phyloP scores from a whole-genome alignment of 306 rosid genomes.

The Quercus dentata region DNA sequence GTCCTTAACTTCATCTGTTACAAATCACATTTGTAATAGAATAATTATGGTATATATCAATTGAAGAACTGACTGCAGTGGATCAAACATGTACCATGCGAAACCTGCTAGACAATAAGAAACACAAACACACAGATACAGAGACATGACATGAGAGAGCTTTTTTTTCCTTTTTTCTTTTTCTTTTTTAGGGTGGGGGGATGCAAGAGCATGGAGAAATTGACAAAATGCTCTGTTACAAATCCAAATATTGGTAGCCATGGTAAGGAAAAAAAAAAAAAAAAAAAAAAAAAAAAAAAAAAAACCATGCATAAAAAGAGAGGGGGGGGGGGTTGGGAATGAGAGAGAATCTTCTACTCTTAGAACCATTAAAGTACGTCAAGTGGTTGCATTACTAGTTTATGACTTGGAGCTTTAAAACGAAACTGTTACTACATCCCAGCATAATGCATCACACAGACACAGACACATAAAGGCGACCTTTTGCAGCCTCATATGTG shows the following conservation, averaged over 20 bases:
- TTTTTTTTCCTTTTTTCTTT: background rate
- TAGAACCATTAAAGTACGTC: background rate
- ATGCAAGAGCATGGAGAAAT: background rate
- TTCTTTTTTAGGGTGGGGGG: background rate
- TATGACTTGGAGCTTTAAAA: background rate
- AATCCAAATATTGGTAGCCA: background rate
- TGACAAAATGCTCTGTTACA: background rate
- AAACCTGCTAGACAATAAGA: background rate
- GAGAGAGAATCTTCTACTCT: background rate
- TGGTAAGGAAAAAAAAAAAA: background rate
- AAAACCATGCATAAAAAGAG: too few relatives aligned
- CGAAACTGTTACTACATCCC: background rate
- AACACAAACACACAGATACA: background rate
- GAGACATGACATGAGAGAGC: background rate
- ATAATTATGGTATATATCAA: background rate
- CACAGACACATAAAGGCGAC: too few relatives aligned
- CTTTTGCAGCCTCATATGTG: background rate
- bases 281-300: background rate
- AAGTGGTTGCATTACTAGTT: background rate
- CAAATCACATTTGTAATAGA: background rate
- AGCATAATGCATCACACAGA: background rate
- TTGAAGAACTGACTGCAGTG: background rate
- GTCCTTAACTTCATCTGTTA: slow-evolving; percentile 1
- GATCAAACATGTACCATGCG: background rate
- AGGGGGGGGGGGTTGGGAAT: too few relatives aligned